Evolutionary conservation across 176 grass and related monocot species (phyloP), one percentile per base, ranked within the genome.

Genomic region (Zoysia japonica): DNA sequence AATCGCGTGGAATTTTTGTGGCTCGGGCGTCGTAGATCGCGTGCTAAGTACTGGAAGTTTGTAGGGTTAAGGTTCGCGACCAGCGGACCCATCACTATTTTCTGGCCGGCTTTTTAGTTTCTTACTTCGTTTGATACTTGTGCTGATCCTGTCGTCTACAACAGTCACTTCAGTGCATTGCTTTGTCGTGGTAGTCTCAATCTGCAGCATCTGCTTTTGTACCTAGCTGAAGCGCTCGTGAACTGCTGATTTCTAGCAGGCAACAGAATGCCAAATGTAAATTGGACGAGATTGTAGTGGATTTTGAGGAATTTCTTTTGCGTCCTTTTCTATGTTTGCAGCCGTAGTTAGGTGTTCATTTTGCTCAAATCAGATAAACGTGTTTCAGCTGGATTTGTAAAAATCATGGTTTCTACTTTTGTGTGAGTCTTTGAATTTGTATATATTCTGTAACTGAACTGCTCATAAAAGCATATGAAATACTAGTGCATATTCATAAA

Each of bases 301-400:
- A 5, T 2, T 9, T 6, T 12, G n/a, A 49, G 4, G 7, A 11
- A 61, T 73, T 83, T 39, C 14, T 28, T 9, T 0, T 47, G 6
- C 48, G 1, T 45, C 7, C 36, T 53, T 76, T 20, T 16, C 44
- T 62, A 64, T 74, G 7, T 28, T 46, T 64, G 16, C 3, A 39
- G 16, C 6, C 7, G 7, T 7, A 67, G 1, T 6, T 39, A 47
- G 15, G 19, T 59, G 38, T 54, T 17, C 20, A 57, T 40, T 75
- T 62, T 75, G 39, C 52, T 40, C 8, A 46, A 79, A 28, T 61
- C 55, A 20, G 39, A 79, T 75, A 44, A 16, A 17, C 35, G 35
- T 78, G 12, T 67, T 54, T 15, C 10, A 74, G 16, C 47, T 75
- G 28, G 52, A 68, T 79, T 20, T 69, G 39, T 42, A 39, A 54